These are phyloP conservation scores for Panicum miliaceum DNA, from an alignment of 176 grass and related monocot species.

Conservation along the genomic window DNA sequence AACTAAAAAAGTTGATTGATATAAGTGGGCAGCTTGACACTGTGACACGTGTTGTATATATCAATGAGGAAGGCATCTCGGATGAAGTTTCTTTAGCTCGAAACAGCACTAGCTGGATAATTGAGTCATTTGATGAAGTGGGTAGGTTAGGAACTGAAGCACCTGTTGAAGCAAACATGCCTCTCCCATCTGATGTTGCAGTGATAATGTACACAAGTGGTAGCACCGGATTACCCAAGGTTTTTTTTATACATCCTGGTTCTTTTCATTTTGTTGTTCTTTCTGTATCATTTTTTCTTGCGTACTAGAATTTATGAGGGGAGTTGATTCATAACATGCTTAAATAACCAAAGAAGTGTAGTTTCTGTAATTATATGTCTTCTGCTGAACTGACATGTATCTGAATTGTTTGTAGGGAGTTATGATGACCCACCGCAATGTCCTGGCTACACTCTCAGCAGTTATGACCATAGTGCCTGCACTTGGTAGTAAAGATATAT, in stretches of 20 bases:
- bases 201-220: conserved; percentile 99
- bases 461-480: conserved; percentile 86
- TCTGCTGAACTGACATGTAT: conserved; percentile 37
- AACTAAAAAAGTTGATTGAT: conserved; percentile 91
- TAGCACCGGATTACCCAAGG: conserved; percentile 95
- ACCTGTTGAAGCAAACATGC: conserved; percentile 70
- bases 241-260: conserved; percentile 37
- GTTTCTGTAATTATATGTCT: conserved; percentile 25
- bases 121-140: conserved; percentile 73
- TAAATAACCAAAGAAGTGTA: not conserved
- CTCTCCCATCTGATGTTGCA: conserved; percentile 70
- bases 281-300: conserved; percentile 16
- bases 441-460: conserved; percentile 86
- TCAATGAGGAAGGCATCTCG: conserved; percentile 77
- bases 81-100: conserved; percentile 67
- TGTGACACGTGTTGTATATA: conserved; percentile 78
- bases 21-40: conserved; percentile 80
- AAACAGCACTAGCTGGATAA: conserved; percentile 66
- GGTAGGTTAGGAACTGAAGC: conserved; percentile 66
- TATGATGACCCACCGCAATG: conserved; percentile 95
- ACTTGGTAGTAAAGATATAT: conserved; percentile 77
- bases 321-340: not conserved
- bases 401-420: conserved; percentile 65
- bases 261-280: not conserved
- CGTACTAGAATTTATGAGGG: not conserved